These are phyloP conservation scores for Boletus sp. DNA, from an alignment of 1,284 basidiomycete genomes.

Conservation along the genomic window DNA sequence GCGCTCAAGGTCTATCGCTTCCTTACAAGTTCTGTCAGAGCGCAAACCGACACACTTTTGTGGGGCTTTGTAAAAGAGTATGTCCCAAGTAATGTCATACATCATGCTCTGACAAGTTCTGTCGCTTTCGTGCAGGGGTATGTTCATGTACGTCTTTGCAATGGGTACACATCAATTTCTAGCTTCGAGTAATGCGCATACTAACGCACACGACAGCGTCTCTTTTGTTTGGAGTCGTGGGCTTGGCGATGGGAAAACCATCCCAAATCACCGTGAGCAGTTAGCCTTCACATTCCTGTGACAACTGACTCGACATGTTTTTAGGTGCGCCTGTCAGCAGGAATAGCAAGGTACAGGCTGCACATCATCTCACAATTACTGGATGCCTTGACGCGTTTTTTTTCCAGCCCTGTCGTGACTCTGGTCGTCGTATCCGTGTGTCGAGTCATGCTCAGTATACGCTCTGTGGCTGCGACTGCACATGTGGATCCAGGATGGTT, in stretches of 20 bases:
- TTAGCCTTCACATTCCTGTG: background rate
- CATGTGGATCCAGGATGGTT: conserved; percentile 21
- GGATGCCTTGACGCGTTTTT: background rate
- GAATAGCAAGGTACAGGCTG: conserved; percentile 7
- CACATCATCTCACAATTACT: background rate
- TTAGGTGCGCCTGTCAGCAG: conserved; percentile 8
- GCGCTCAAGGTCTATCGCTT: conserved; percentile 11
- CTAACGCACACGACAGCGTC: conserved; percentile 4
- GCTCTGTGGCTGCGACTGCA: conserved; percentile 14
- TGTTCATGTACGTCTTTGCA: conserved; percentile 16
- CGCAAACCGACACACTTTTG: conserved; percentile 7
- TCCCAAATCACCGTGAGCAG: conserved; percentile 9
- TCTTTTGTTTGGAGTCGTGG: conserved; percentile 8
- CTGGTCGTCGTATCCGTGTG: conserved; percentile 11
- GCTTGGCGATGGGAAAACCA: conserved; percentile 11
- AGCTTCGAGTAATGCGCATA: background rate
- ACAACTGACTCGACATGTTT: background rate
- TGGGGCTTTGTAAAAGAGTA: conserved; percentile 19
- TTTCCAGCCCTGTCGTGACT: conserved; percentile 10
- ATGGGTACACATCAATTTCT: background rate
- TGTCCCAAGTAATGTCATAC: background rate
- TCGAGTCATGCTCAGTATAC: conserved; percentile 19
- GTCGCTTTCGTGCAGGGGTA: conserved; percentile 7
- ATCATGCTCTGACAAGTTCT: background rate
- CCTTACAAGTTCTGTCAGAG: conserved; percentile 10